A percentile compares a stretch with the other conserved stretches of the same genome.
Evolutionary conservation across 805 yeast genomes (phyloP).

Genomic region (Isabelozyma heimii): DNA sequence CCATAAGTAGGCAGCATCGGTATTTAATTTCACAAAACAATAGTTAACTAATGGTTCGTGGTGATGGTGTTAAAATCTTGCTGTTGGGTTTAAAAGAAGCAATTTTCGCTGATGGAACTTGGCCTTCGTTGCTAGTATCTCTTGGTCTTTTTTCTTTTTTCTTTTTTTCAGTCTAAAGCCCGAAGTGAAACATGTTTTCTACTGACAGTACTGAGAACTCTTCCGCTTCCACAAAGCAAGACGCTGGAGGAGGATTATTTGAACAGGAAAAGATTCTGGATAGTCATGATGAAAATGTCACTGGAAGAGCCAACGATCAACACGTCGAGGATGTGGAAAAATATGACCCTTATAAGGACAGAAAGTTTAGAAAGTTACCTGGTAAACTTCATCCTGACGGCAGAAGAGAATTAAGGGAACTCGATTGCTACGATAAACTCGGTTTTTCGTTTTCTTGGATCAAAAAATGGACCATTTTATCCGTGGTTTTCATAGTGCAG

Average conservation of each 20-base stretch:
- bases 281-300: neutral
- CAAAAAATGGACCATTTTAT: conserved; percentile 35
- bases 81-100: neutral
- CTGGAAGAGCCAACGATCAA: neutral
- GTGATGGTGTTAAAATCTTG: neutral
- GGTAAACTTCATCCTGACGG: conserved; percentile 23
- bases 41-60: too few species aligned
- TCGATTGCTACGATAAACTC: conserved; percentile 32
- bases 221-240: neutral
- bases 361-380: conserved; percentile 1
- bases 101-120: neutral
- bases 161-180: neutral
- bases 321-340: neutral
- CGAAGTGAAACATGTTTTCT: neutral
- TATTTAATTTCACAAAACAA: too few species aligned
- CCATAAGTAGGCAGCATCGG: too few species aligned
- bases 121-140: too few species aligned
- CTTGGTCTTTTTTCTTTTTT: too few species aligned
- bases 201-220: neutral
- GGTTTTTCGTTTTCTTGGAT: conserved; percentile 28
- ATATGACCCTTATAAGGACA: neutral
- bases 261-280: neutral
- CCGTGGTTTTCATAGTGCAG: conserved; percentile 36
- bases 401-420: conserved; percentile 25
- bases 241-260: neutral